Conservation (phyloP, 1,284 basidiomycete species). For the Apiotrichum siamense region DNA sequence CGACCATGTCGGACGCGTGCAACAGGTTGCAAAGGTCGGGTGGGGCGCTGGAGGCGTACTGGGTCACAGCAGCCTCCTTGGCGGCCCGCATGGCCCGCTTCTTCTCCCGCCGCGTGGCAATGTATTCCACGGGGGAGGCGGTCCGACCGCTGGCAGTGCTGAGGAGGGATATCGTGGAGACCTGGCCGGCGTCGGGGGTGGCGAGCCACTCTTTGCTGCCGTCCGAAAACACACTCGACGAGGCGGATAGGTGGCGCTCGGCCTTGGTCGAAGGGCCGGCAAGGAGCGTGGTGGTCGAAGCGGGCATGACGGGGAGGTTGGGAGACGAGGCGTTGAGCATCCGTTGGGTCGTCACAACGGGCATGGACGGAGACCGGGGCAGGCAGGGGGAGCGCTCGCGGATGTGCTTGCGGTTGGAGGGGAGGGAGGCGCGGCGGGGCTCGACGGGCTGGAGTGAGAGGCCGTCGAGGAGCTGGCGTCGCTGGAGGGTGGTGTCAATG, state of each 20-base stretch:
- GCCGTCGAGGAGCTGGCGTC: too few relatives aligned
- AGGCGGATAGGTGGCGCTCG: background rate
- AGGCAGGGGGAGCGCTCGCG: background rate
- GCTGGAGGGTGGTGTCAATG: background rate
- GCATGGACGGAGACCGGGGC: background rate
- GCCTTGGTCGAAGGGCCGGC: background rate
- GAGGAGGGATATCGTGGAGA: too few relatives aligned
- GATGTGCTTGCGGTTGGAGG: background rate
- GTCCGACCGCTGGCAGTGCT: background rate
- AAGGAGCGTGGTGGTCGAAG: background rate
- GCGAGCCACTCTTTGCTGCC: background rate
- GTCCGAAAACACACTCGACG: background rate
- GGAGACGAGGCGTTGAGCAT: background rate
- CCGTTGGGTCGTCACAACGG: background rate
- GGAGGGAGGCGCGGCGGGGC: background rate
- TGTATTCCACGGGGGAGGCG: background rate
- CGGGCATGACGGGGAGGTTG: background rate
- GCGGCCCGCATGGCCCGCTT: slow-evolving; percentile 7
- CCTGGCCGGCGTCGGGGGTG: too few relatives aligned
- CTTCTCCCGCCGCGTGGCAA: background rate
- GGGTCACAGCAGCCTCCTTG: slow-evolving; percentile 23
- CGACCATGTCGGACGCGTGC: slow-evolving; percentile 57
- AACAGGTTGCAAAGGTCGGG: slow-evolving; percentile 48
- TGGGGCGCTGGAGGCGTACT: background rate
- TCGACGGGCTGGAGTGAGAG: too few relatives aligned